Percentiles rank a stretch among this genome's conserved stretches.
Evolutionary conservation across 2,329 filamentous ascomycete species (phyloP).

Genomic region (Aspergillus arachidicola): DNA sequence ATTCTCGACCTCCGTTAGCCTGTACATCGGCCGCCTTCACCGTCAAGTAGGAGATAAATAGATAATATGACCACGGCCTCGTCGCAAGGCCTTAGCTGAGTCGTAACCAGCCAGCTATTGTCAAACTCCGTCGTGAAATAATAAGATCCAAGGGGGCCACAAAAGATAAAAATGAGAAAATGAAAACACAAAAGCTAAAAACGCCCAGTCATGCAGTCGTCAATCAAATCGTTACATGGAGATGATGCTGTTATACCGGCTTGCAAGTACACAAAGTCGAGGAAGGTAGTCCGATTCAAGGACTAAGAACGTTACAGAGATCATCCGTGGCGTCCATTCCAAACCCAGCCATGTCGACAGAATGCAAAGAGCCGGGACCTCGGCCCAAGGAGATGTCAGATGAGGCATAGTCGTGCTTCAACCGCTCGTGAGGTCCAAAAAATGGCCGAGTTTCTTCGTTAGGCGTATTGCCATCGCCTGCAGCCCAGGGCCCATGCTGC

Average conservation of each 20-base stretch:
- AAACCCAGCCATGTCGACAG: constrained; percentile 49
- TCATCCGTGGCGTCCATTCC: constrained; percentile 44
- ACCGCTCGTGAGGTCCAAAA: constrained; percentile 46
- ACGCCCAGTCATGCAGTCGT: constrained; percentile 47
- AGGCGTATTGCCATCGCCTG: constrained; percentile 45
- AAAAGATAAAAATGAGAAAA: constrained; percentile 6
- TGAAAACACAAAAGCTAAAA: constrained; percentile 26
- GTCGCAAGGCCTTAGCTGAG: constrained; percentile 30
- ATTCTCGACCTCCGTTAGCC: neutral
- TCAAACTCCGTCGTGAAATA: constrained; percentile 29
- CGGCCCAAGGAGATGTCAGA: constrained; percentile 47
- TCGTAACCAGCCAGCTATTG: constrained; percentile 37
- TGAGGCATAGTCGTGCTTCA: constrained; percentile 48
- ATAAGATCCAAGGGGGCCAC: constrained; percentile 3
- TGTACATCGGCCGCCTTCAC: neutral
- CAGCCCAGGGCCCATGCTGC: constrained; percentile 47
- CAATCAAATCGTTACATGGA: constrained; percentile 44
- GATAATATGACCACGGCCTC: constrained; percentile 3
- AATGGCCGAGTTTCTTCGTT: constrained; percentile 47
- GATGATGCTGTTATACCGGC: constrained; percentile 36
- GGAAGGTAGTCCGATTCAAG: constrained; percentile 27
- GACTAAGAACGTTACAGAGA: constrained; percentile 39
- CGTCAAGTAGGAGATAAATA: constrained; percentile 9
- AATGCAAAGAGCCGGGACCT: constrained; percentile 47
- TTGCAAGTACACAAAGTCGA: constrained; percentile 25